Evolutionary conservation across 2,329 filamentous ascomycete genomes (phyloP).

Genomic region (Ophiostoma himal-ulmi): DNA sequence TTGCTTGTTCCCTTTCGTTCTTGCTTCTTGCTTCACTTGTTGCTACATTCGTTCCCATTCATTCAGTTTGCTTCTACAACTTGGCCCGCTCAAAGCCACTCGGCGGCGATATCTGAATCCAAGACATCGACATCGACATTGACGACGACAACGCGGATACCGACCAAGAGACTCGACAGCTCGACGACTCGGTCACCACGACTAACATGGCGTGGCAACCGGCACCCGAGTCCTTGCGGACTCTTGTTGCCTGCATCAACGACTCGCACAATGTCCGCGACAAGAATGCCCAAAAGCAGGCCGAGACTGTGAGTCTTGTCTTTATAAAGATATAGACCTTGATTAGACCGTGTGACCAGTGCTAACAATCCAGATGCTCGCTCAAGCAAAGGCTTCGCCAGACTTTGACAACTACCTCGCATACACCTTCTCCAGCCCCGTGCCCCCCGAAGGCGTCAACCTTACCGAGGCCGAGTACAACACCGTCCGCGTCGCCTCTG

Average conservation of each 20-base stretch:
- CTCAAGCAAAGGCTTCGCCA: slow-evolving; percentile 77
- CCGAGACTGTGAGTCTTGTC: slow-evolving; percentile 66
- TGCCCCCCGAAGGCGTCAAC: slow-evolving; percentile 55
- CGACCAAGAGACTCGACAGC: neutral
- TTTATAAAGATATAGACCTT: neutral
- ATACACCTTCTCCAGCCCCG: slow-evolving; percentile 73
- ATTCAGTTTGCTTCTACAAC: neutral
- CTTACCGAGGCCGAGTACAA: slow-evolving; percentile 59
- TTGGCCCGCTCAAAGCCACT: neutral
- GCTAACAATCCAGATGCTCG: slow-evolving; percentile 65
- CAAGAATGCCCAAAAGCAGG: slow-evolving; percentile 75
- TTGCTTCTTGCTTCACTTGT: neutral
- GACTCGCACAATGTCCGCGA: slow-evolving; percentile 87
- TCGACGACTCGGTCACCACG: neutral
- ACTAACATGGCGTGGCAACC: slow-evolving; percentile 84
- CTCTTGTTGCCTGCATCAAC: slow-evolving; percentile 81
- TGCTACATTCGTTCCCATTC: neutral
- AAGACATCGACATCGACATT: neutral
- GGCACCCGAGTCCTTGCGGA: slow-evolving; percentile 74
- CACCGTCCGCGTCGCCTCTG: slow-evolving; percentile 77
- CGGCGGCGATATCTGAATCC: neutral
- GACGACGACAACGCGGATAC: neutral
- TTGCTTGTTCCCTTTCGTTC: neutral
- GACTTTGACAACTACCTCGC: slow-evolving; percentile 97
- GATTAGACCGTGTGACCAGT: no score